A percentile compares a stretch with the other conserved stretches of the same genome.
Evolutionary conservation across 2,329 filamentous ascomycete species (phyloP).

Genomic region (Pyricularia sp.): DNA sequence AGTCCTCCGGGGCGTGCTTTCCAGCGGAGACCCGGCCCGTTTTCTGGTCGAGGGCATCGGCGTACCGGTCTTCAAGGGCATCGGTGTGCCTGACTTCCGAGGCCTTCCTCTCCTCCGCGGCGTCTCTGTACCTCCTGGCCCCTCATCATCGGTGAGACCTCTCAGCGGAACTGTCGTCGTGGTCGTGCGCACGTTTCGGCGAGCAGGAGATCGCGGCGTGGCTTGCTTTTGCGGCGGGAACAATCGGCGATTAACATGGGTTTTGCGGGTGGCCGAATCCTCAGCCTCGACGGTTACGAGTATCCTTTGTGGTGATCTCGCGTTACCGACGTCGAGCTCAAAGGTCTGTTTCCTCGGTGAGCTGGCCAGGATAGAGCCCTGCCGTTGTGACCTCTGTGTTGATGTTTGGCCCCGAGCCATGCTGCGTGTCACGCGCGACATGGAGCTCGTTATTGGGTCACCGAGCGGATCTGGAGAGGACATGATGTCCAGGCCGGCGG

Average conservation of each 20-base stretch:
- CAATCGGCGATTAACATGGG: conserved; percentile 21
- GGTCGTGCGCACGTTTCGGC: conserved; percentile 28
- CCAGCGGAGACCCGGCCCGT: conserved; percentile 34
- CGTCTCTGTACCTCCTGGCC: conserved; percentile 17
- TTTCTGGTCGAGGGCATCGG: conserved; percentile 34
- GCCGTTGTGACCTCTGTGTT: conserved; percentile 25
- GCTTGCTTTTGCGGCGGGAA: conserved; percentile 24
- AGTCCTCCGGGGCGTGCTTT: conserved; percentile 21
- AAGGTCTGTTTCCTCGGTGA: conserved; percentile 49
- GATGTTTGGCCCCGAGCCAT: conserved; percentile 34
- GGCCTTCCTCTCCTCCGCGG: conserved; percentile 36
- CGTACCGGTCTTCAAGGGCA: conserved; percentile 39
- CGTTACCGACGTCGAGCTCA: conserved; percentile 44
- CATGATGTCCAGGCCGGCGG: conserved; percentile 28
- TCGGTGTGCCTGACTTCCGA: conserved; percentile 42
- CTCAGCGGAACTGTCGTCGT: conserved; percentile 42
- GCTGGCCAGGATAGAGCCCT: conserved; percentile 15
- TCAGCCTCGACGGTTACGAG: conserved; percentile 47
- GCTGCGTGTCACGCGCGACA: conserved; percentile 27
- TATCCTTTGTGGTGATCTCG: conserved; percentile 39
- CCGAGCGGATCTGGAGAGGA: conserved; percentile 44
- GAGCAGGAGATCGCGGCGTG: conserved; percentile 27
- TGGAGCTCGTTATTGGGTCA: conserved; percentile 23
- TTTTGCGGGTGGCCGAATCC: conserved; percentile 12
- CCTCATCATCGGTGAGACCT: conserved; percentile 32